These are phyloP conservation scores for Naganishia sp. DNA, from an alignment of 1,284 basidiomycete genomes.

Conservation along the genomic window DNA sequence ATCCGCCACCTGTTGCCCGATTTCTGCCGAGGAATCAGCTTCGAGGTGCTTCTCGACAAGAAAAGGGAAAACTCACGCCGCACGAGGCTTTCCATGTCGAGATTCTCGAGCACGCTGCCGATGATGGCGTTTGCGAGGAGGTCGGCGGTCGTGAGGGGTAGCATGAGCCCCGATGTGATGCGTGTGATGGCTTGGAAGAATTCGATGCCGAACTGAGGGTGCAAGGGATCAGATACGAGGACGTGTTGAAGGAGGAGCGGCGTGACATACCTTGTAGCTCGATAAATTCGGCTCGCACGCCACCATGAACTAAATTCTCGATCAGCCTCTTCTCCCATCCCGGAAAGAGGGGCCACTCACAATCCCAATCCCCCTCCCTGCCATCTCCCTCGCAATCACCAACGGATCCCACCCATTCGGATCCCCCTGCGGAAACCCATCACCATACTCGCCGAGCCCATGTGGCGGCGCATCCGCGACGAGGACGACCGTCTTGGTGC, in stretches of 20 bases:
- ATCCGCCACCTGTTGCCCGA: conserved; percentile 86
- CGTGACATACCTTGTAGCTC: conserved; percentile 72
- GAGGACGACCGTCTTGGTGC: conserved; percentile 92
- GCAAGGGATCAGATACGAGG: conserved; percentile 38
- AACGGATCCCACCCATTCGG: conserved; percentile 69
- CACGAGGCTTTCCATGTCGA: conserved; percentile 97
- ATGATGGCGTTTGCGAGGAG: conserved; percentile 94
- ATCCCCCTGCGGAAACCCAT: conserved; percentile 41
- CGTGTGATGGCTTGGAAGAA: conserved; percentile 91
- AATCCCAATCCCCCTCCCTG: conserved; percentile 81
- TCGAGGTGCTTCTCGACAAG: background rate
- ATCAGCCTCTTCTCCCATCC: background rate
- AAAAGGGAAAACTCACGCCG: conserved; percentile 52
- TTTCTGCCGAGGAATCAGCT: conserved; percentile 82
- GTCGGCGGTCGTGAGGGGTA: conserved; percentile 93
- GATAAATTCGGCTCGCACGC: conserved; percentile 97
- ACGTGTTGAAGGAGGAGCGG: background rate
- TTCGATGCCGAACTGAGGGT: conserved; percentile 81
- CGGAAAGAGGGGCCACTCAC: conserved; percentile 57
- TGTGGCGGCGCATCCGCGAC: conserved; percentile 98
- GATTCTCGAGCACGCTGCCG: conserved; percentile 93
- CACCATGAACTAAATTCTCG: conserved; percentile 76
- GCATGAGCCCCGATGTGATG: conserved; percentile 91
- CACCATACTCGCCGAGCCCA: conserved; percentile 59
- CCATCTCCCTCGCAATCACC: conserved; percentile 84